Conservation (phyloP, 495 filamentous ascomycete species). For the Lasiosphaeris hirsuta region DNA sequence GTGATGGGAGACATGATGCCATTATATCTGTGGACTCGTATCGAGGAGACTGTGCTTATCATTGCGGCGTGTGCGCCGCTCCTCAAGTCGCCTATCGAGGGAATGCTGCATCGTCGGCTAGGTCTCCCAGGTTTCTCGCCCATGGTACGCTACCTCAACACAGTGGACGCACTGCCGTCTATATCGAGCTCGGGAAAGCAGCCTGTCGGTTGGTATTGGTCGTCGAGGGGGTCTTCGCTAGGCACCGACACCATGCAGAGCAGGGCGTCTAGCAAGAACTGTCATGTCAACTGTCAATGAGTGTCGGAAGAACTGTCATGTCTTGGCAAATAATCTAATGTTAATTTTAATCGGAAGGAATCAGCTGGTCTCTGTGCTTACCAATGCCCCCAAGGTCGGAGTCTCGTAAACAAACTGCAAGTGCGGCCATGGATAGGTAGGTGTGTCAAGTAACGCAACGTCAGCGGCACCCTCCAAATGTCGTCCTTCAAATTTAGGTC, state of each 20-base stretch:
- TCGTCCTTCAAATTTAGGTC: too few relatives aligned
- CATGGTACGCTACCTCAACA: not conserved
- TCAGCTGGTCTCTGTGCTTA: too few relatives aligned
- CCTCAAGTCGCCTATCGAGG: constrained; percentile 7
- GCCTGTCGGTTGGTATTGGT: not conserved
- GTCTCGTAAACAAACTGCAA: too few relatives aligned
- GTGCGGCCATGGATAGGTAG: too few relatives aligned
- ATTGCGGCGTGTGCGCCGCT: constrained; percentile 9
- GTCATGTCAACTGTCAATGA: too few relatives aligned
- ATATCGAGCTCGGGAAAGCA: not conserved
- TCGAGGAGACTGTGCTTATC: constrained; percentile 7
- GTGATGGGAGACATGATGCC: constrained; percentile 5
- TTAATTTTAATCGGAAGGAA: too few relatives aligned
- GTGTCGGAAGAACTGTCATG: too few relatives aligned
- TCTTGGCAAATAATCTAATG: too few relatives aligned
- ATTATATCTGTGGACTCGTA: not conserved
- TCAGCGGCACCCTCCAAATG: too few relatives aligned
- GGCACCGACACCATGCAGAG: not conserved
- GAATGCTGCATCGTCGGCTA: not conserved
- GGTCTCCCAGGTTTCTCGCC: not conserved
- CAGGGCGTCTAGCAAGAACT: too few relatives aligned
- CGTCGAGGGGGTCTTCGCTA: not conserved
- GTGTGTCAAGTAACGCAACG: too few relatives aligned
- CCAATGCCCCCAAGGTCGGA: too few relatives aligned
- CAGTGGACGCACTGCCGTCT: not conserved